Evolutionary conservation across 371 early-diverging fungal species (phyloP), one percentile per base, ranked within the genome.

Genomic region (Mortierella sp.): DNA sequence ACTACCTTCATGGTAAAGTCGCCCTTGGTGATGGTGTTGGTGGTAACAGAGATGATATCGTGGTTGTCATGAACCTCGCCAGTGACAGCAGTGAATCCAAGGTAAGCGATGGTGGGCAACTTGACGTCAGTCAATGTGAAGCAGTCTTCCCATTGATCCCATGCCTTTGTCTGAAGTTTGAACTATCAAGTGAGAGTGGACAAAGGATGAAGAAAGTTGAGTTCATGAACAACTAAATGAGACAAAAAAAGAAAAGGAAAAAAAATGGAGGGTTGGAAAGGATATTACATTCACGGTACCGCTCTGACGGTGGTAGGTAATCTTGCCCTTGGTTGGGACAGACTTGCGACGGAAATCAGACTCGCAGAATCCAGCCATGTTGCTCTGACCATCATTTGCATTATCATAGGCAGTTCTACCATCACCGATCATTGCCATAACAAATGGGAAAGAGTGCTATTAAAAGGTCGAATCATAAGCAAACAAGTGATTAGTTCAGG

Each of bases 401-500:
- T 92, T 87, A 70, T 97, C 94, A 78, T 97, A 98, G 21, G 87
- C 71, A 1, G 90, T 93, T 32, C 86, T 86, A 52, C 98, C 98
- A 85, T 99, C 97, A 53, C 96, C 96, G 16, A 96, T 28, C 96
- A 98, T 97, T 33, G 94, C 97, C 84, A 89, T 93, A 45, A 99
- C 93, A 77, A 94, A 95, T 16, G 99, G 99, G 83, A 95, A 95
- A 5, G 92, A 77, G 66, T 90, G 87, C 85, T 86, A 70, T 52
- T 36, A 10, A 41, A 28, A 28, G 28, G 28, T 28, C 28, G 59
- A n/a, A 11, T 21, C 40, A 60, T 10, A 63, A 36, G 28, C 28
- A 28, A 28, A 28, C 28, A 28, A 28, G 28, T 28, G 2, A 52
- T 19, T 36, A 32, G 11, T 9, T 32, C 58, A 43, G 32, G 28